A percentile compares a stretch with the other conserved stretches of the same genome.
Conservation (phyloP, 2,329 filamentous ascomycete species). For the Paecilomyces fulvus region DNA sequence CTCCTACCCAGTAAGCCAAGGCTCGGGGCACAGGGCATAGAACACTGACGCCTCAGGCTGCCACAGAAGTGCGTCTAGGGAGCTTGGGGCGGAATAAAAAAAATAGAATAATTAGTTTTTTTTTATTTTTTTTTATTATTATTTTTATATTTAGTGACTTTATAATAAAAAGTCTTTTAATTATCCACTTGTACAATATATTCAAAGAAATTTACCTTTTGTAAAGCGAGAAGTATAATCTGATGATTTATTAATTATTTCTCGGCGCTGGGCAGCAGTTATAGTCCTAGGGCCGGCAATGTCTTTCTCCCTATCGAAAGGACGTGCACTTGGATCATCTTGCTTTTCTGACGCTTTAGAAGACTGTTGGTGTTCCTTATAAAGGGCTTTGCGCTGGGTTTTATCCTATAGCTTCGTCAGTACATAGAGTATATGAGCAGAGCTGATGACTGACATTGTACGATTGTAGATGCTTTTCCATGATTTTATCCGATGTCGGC, state of each 20-base stretch:
- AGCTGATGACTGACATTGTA: slow-evolving; percentile 38
- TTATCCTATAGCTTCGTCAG: slow-evolving; percentile 34
- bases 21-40: too few species aligned
- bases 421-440: neutral
- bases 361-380: slow-evolving; percentile 48
- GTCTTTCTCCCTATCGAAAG: slow-evolving; percentile 82
- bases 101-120: too few species aligned
- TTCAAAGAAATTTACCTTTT: slow-evolving; percentile 53
- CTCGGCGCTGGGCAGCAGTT: slow-evolving; percentile 60
- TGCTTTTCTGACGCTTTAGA: slow-evolving; percentile 51
- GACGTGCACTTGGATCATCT: slow-evolving; percentile 77
- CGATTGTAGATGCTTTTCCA: slow-evolving; percentile 44
- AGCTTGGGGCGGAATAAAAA: too few species aligned
- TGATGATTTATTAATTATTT: slow-evolving; percentile 65
- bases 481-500: slow-evolving; percentile 32
- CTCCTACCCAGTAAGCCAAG: too few species aligned
- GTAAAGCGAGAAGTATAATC: slow-evolving; percentile 72
- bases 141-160: too few species aligned
- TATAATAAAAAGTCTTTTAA: too few species aligned
- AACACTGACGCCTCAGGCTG: too few species aligned
- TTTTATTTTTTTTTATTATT: too few species aligned
- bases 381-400: slow-evolving; percentile 52
- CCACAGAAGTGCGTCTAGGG: too few species aligned
- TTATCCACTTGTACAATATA: too few species aligned
- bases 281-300: slow-evolving; percentile 67